These are phyloP conservation scores for Polyporus arcularius DNA, from an alignment of 768 basidiomycete genomes.

Conservation along the genomic window DNA sequence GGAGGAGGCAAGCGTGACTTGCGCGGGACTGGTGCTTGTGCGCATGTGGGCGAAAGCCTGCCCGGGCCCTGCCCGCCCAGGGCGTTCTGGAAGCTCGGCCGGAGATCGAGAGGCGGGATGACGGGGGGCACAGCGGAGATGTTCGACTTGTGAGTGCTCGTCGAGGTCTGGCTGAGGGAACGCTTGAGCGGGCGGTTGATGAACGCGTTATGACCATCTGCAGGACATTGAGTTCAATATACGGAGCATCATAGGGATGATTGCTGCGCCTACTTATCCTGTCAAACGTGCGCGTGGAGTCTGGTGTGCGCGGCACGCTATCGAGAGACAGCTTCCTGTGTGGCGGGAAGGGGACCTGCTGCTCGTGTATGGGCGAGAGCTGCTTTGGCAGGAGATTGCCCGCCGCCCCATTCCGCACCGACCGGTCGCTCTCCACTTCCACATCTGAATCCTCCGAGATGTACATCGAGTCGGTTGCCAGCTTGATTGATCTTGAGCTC, in stretches of 20 bases:
- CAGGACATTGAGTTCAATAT: neutral
- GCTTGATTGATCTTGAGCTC: slow-evolving; percentile 19
- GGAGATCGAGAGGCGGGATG: slow-evolving; percentile 62
- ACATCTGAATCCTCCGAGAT: slow-evolving; percentile 18
- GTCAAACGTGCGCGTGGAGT: slow-evolving; percentile 33
- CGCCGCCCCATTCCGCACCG: slow-evolving; percentile 18
- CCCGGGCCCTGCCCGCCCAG: slow-evolving; percentile 13
- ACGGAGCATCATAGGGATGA: neutral
- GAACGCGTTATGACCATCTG: slow-evolving; percentile 47
- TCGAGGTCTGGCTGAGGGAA: slow-evolving; percentile 64
- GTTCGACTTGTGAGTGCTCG: slow-evolving; percentile 54
- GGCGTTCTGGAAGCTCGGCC: slow-evolving; percentile 47
- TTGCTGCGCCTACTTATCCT: slow-evolving; percentile 15
- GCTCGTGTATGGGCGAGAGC: slow-evolving; percentile 68
- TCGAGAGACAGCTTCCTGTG: slow-evolving; percentile 36
- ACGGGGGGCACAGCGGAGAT: slow-evolving; percentile 41
- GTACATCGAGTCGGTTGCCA: slow-evolving; percentile 5
- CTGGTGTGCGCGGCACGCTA: slow-evolving; percentile 26
- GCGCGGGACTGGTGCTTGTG: slow-evolving; percentile 16
- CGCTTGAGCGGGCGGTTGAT: slow-evolving; percentile 66
- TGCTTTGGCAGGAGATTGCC: slow-evolving; percentile 31
- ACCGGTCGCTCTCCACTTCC: slow-evolving; percentile 15
- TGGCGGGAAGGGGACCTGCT: slow-evolving; percentile 57
- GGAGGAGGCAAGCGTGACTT: slow-evolving; percentile 24
- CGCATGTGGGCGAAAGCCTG: slow-evolving; percentile 14